Evolutionary conservation across 768 basidiomycete species (phyloP).

Genomic region (Heimioporus sp.): DNA sequence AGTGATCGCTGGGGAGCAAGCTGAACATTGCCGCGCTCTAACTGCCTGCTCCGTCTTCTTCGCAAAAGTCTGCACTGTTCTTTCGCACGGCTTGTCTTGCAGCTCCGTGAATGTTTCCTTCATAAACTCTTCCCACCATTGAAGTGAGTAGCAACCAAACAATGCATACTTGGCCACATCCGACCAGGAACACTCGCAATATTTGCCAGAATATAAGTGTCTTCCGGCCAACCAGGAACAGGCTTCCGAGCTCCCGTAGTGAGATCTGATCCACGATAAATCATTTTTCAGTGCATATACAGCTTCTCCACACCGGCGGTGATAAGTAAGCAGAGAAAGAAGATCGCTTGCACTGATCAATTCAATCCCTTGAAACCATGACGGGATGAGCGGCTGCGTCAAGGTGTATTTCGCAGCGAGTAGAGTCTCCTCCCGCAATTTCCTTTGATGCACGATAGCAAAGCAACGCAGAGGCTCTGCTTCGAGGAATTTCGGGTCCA

Average conservation of each 20-base stretch:
- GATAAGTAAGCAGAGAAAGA: constrained; percentile 24
- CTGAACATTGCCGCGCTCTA: neutral
- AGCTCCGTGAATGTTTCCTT: constrained; percentile 1
- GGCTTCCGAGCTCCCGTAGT: too few relatives aligned
- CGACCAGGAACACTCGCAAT: neutral
- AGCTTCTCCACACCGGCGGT: constrained; percentile 14
- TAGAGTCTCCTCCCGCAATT: constrained; percentile 20
- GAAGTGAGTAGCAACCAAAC: constrained; percentile 2
- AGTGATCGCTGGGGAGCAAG: neutral
- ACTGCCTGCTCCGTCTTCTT: neutral
- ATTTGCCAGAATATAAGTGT: too few relatives aligned
- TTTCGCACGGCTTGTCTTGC: constrained; percentile 21
- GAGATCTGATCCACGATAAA: too few relatives aligned
- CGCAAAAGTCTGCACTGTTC: neutral
- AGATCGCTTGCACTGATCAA: constrained; percentile 27
- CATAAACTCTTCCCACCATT: constrained; percentile 22
- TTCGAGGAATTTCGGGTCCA: constrained; percentile 16
- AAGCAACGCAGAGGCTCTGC: constrained; percentile 29
- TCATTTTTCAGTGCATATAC: neutral
- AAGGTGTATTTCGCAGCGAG: constrained; percentile 32
- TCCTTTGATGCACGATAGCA: constrained; percentile 27
- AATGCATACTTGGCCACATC: too few relatives aligned
- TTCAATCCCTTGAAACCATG: constrained; percentile 24
- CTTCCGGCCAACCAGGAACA: neutral
- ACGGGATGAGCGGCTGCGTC: constrained; percentile 20